Evolutionary conservation across 257 asterid genomes (phyloP), one percentile per base, ranked within the genome.

Genomic region (Penstemon eatonii): DNA sequence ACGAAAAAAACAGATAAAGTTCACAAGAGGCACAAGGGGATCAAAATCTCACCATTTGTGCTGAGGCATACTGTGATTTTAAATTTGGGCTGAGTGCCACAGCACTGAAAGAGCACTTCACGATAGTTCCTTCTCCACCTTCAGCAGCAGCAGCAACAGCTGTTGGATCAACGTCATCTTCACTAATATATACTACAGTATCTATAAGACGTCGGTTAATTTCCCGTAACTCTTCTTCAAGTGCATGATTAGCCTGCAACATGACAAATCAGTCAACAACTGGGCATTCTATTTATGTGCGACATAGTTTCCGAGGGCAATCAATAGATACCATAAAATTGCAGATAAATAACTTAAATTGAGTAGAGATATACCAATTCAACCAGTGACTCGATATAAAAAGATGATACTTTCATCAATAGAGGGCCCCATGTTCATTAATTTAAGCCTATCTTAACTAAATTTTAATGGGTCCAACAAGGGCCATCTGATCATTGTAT

Each of bases 41-140:
- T 25, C 33, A 63, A 56, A 65, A 71, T 63, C 89, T 82, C 77
- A 92, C 98, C 96, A 82, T 87, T 71, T 85, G 98, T 6, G 92
- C 95, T 50, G 96, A 92, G 68, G 96, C 96, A 82, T 85, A 92
- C 70, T 84, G 98, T 66, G 96, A 80, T 72, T 92, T 92, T 74
- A 92, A 79, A 73, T 78, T 86, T 56, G 96, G 96, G 76, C 98
- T 84, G 67, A 92, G 90, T 19, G 96, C 89, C 58, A 92, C 87
- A 56, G 95, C 95, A 43, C 76, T 85, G 76, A 82, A 92, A 60
- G 91, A 87, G 81, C 96, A 92, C 87, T 89, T 92, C 60, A 92
- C 89, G 42, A 88, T 80, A 63, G 84, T 87, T 66, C 98, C 96
- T 63, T 86, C 95, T 69, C 92, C 88, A 41, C 92, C 96, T 77